Conservation (phyloP, 2,329 filamentous ascomycete genomes). For the Trichoderma sp. region DNA sequence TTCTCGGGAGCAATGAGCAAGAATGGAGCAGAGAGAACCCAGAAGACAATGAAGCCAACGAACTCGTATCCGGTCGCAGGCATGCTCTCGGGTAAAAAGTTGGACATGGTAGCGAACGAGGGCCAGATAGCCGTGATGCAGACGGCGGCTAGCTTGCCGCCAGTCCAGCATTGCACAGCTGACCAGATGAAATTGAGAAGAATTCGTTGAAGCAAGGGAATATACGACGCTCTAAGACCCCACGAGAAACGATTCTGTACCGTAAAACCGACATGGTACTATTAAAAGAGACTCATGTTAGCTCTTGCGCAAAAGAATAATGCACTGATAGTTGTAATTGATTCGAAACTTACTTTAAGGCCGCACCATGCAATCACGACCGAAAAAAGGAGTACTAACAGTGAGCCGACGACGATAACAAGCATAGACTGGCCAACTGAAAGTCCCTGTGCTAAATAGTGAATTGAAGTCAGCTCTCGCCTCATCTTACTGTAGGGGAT, state of each 20-base stretch:
- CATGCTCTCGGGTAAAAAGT: background rate
- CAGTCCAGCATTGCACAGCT: background rate
- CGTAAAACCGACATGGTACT: background rate
- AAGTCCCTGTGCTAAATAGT: background rate
- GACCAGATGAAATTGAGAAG: background rate
- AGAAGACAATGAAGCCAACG: background rate
- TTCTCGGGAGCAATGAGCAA: background rate
- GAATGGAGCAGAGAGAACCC: background rate
- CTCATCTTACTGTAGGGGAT: background rate
- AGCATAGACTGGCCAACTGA: background rate
- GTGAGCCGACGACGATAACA: background rate
- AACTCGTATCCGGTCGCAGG: background rate
- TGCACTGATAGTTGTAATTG: fast-evolving
- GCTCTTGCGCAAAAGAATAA: background rate
- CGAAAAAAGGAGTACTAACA: background rate
- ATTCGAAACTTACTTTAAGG: background rate
- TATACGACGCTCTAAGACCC: background rate
- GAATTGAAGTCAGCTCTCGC: background rate
- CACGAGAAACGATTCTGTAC: background rate
- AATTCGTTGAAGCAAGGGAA: background rate
- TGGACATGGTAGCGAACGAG: background rate
- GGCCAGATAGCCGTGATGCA: background rate
- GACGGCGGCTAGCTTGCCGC: background rate
- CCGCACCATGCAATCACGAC: background rate
- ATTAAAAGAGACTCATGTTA: background rate